A percentile compares a stretch with the other conserved stretches of the same genome.
phyloP scores from a whole-genome alignment of 2,329 filamentous ascomycete species.

The Sclerotinia nivalis region DNA sequence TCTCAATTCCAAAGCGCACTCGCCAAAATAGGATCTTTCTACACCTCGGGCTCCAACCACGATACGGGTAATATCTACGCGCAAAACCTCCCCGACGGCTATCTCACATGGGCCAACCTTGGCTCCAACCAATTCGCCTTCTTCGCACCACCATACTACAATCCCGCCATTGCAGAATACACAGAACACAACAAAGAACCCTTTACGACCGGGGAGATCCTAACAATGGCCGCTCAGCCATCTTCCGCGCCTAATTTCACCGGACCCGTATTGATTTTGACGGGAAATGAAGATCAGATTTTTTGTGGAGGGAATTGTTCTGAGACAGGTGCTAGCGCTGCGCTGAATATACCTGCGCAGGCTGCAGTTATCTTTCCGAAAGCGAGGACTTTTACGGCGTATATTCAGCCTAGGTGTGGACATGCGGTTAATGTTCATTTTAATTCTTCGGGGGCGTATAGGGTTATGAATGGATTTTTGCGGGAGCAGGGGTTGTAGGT shows the following conservation, averaged over 20 bases:
- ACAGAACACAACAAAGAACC: background rate
- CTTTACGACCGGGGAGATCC: slow-evolving; percentile 1
- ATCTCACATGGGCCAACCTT: slow-evolving; percentile 20
- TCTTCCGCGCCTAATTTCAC: slow-evolving; percentile 1
- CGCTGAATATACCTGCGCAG: background rate
- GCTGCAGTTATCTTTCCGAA: background rate
- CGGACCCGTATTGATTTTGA: background rate
- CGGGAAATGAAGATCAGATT: slow-evolving; percentile 10
- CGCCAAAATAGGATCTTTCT: background rate
- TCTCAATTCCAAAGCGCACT: background rate
- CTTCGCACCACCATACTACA: slow-evolving; percentile 14
- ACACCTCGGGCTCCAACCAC: background rate
- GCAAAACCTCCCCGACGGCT: background rate
- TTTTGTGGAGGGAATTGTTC: slow-evolving; percentile 18
- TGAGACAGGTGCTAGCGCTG: background rate
- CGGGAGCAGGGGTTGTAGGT: background rate
- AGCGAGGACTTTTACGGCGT: background rate
- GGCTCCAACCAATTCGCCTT: slow-evolving; percentile 19
- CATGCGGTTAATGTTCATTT: slow-evolving; percentile 23
- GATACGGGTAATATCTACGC: background rate
- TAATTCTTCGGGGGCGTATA: slow-evolving; percentile 11
- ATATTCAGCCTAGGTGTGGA: background rate
- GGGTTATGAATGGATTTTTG: slow-evolving; percentile 22
- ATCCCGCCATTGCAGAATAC: slow-evolving; percentile 4
- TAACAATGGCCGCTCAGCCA: slow-evolving; percentile 7